A percentile compares a stretch with the other conserved stretches of the same genome.
Conservation (phyloP, 306 rosid species). For the Cucurbita ficifolia region DNA sequence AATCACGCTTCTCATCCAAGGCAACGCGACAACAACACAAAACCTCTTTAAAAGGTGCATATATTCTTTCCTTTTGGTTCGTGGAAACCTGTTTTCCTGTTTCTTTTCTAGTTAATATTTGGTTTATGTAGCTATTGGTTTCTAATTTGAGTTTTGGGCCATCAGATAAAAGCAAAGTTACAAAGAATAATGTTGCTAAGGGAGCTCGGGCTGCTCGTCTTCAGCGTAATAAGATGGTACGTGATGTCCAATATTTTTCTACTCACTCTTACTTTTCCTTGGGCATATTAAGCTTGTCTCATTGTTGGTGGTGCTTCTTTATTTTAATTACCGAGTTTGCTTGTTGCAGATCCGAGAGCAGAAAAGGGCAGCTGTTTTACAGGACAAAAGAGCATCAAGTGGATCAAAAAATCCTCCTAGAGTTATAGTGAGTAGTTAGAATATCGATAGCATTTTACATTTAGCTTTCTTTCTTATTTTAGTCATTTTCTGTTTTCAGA, state of each 20-base stretch:
- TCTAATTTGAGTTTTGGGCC: constrained; percentile 1
- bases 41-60: constrained; percentile 38
- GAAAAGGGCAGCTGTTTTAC: constrained; percentile 57
- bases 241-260: background rate
- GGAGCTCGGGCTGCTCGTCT: constrained; percentile 71
- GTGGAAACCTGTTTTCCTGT: background rate
- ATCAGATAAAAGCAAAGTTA: constrained; percentile 35
- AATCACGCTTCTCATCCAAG: constrained; percentile 66
- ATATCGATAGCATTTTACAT: background rate
- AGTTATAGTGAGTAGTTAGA: constrained; percentile 45
- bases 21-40: constrained; percentile 53
- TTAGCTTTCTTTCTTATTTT: background rate
- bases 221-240: constrained; percentile 77
- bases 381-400: constrained; percentile 63
- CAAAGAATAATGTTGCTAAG: constrained; percentile 41
- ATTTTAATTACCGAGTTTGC: background rate
- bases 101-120: background rate
- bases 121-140: background rate
- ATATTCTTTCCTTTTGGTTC: background rate
- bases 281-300: background rate
- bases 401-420: constrained; percentile 87
- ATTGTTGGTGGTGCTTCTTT: background rate
- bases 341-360: constrained; percentile 57
- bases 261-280: background rate
- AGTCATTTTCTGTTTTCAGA: background rate